Evolutionary conservation across 495 filamentous ascomycete species (phyloP), one percentile per base, ranked within the genome.

Genomic region (Podospora australis): DNA sequence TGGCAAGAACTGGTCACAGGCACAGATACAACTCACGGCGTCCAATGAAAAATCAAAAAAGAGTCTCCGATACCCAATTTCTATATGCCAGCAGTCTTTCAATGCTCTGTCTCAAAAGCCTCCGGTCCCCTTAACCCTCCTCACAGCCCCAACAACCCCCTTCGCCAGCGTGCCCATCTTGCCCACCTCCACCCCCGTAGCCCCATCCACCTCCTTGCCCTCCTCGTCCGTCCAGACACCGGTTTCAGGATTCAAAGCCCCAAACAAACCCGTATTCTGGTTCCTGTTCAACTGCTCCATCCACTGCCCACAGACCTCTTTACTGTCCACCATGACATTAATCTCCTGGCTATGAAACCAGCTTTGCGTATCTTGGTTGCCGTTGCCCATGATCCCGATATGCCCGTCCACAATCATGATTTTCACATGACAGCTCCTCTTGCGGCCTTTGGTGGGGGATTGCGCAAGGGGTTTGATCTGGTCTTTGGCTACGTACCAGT

Each of bases 351-450:
- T 79, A 58, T 90, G 85, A 53, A 71, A 88, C 79, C 81, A 90
- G 49, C 73, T 79, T 67, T 90, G 86, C n/a, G 86, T 88, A 46
- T 90, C 86, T 56, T 86, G 79, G 58, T 90, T 90, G 1, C 86
- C 86, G 52, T 79, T 86, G 5, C 85, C 84, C 68, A 83, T 74
- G 39, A 89, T 81, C 10, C 75, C 82, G 50, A 90, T 66, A 36
- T 66, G 69, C 30, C 74, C 78, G 58, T 90, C 86, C 4, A 80
- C 77, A 45, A 90, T 79, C 67, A 90, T 77, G 39, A 90, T 63
- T 59, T 90, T 90, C 60, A 88, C 67, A 58, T 89, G 85, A 58
- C 84, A 88, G 56, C 73, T 78, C 2, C 86, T 73, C 22, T 72
- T 65, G 58, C 85, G 82, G n/a, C n/a, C n/a, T n/a, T n/a, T n/a